Evolutionary conservation across 495 filamentous ascomycete genomes (phyloP), one percentile per base, ranked within the genome.

Genomic region (Mytilinidion resinicola): DNA sequence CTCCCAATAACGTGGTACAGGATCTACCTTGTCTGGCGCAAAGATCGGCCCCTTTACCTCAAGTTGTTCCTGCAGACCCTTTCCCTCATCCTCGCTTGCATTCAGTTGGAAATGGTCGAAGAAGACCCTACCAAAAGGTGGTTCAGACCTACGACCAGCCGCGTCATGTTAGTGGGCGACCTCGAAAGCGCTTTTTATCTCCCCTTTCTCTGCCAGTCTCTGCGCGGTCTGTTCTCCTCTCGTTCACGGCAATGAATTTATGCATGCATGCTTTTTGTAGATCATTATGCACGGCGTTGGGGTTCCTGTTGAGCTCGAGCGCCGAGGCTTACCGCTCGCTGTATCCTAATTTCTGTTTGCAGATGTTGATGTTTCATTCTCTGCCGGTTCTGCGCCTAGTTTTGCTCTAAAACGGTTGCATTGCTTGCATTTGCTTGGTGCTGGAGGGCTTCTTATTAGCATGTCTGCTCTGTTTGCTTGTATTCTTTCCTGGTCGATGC

Each of bases 221-320:
- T 30, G 25, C 25, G 25, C 39, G 39, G 39, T 42, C 4, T 42
- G 17, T 42, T 39, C 39, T 42, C 39, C 17, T 42, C 39, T 17
- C 17, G 39, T 42, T 42, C 11, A 42, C 17, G 17, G 12, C 39
- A 2, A 30, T 42, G 17, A 17, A 14, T 42, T 42, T 42, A 42
- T 8, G 39, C 39, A 42, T 42, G 39, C 11, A 14, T 42, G 39
- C 17, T 42, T 42, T 17, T 17, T 49, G 46, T 49, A 49, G 46
- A 30, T 25, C 21, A 59, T 17, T 39, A 33, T 35, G 57, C 57
- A 61, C 57, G 62, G 62, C 58, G 62, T 59, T 61, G 57, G 57
- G 11, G 9, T 54, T 51, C 34, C 41, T 17, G 57, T 60, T 9
- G 46, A 36, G 30, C 34, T 52, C 42, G 49, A 34, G 21, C 51